Conservation (phyloP, 2,329 filamentous ascomycete species). For the Sordariomycetes sp. region DNA sequence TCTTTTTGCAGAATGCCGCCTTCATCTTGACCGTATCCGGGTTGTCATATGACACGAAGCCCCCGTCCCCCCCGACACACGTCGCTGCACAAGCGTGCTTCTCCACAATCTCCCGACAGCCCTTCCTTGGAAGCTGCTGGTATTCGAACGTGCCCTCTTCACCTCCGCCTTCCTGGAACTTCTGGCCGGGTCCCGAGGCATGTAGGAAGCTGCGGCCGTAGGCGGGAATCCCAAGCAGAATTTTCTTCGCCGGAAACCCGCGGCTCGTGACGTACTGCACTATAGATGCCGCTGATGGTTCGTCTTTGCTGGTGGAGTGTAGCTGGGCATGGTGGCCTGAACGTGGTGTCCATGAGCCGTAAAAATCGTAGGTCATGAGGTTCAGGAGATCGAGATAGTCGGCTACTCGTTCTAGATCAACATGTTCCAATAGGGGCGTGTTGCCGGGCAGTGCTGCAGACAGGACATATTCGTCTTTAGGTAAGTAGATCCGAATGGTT, state of each 20-base stretch:
- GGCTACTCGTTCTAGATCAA: slow-evolving; percentile 50
- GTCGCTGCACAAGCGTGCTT: slow-evolving; percentile 54
- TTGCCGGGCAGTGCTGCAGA: slow-evolving; percentile 61
- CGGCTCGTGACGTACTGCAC: slow-evolving; percentile 52
- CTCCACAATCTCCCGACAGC: slow-evolving; percentile 55
- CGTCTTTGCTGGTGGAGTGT: slow-evolving; percentile 44
- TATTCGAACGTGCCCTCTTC: slow-evolving; percentile 66
- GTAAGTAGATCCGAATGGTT: slow-evolving; percentile 52
- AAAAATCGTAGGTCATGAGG: slow-evolving; percentile 71
- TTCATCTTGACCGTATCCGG: slow-evolving; percentile 64
- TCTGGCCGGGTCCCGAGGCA: slow-evolving; percentile 50
- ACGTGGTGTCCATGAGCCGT: slow-evolving; percentile 52
- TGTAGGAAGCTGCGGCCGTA: slow-evolving; percentile 66
- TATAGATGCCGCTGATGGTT: slow-evolving; percentile 52
- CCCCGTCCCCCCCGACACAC: slow-evolving; percentile 59
- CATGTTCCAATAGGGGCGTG: slow-evolving; percentile 51
- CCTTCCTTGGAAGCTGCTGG: slow-evolving; percentile 47
- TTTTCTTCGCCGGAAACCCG: slow-evolving; percentile 56
- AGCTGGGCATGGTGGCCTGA: slow-evolving; percentile 69
- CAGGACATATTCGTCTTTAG: slow-evolving; percentile 53
- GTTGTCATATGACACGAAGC: slow-evolving; percentile 71
- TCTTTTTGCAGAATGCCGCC: slow-evolving; percentile 58
- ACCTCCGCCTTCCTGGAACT: slow-evolving; percentile 39
- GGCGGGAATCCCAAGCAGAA: slow-evolving; percentile 62
- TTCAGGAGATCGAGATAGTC: slow-evolving; percentile 64